A percentile compares a stretch with the other conserved stretches of the same genome.
Evolutionary conservation across 441 rosid species (phyloP).

Genomic region (Biscutella laevigata): DNA sequence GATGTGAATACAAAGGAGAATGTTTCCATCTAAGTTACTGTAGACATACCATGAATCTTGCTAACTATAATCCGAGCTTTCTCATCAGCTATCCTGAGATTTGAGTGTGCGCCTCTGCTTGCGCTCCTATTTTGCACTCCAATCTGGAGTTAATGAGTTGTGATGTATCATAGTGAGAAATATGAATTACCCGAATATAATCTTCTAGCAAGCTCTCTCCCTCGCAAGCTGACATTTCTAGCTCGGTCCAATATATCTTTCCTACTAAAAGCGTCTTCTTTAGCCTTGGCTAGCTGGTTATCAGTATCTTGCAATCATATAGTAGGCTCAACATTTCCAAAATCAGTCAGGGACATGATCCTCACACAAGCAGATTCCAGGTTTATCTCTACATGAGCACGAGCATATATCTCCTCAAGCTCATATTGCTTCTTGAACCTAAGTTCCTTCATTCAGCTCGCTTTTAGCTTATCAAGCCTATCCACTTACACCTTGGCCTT

Average conservation of each 20-base stretch:
- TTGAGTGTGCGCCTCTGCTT: slow-evolving; percentile 94
- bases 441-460: slow-evolving; percentile 93
- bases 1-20: neutral
- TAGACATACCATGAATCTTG: slow-evolving; percentile 79
- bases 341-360: slow-evolving; percentile 66
- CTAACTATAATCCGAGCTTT: slow-evolving; percentile 83
- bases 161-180: neutral
- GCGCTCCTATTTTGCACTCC: too few species aligned
- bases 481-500: slow-evolving; percentile 91
- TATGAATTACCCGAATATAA: slow-evolving; percentile 62
- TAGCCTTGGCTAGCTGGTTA: slow-evolving; percentile 72
- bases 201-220: slow-evolving; percentile 99
- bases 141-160: neutral
- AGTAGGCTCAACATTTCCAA: slow-evolving; percentile 79
- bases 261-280: slow-evolving; percentile 86
- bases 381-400: slow-evolving; percentile 75
- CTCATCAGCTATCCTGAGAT: slow-evolving; percentile 97
- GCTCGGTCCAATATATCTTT: slow-evolving; percentile 93
- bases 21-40: neutral
- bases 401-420: slow-evolving; percentile 77
- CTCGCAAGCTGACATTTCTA: slow-evolving; percentile 95
- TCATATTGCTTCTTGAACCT: slow-evolving; percentile 83
- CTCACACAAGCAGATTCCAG: slow-evolving; percentile 83
- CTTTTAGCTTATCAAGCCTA: slow-evolving; percentile 86
- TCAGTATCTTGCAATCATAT: slow-evolving; percentile 91